Evolutionary conservation across 768 basidiomycete species (phyloP), one percentile per base, ranked within the genome.

Genomic region (Cubamyces lactineus): DNA sequence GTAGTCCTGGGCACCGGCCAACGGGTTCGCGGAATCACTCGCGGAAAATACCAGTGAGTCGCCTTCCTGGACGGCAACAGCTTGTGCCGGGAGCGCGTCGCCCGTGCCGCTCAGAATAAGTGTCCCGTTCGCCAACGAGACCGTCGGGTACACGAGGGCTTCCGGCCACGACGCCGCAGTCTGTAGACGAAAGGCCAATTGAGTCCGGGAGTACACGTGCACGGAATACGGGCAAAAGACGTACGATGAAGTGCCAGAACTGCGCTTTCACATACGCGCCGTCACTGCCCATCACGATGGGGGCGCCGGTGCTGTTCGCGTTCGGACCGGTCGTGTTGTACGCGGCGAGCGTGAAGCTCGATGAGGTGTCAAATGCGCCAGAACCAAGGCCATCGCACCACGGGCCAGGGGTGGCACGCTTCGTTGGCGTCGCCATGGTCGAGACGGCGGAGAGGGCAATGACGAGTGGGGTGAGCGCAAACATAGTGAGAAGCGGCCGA

Each of bases 91-190:
- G 2, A 65, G 68, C 30, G 68, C 24, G 19, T 61, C 64, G 56
- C 34, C 30, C 45, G 53, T 59, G 5, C 34, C 34, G 2, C 75
- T 76, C 1, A 80, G 80, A 21, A 75, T 72, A 13, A 85, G 67
- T 7, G 72, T 73, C 28, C 76, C 74, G 46, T 78, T 63, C 8
- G 71, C 53, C 52, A 85, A 74, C 38, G 74, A 71, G 13, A 83
- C 62, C 12, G 68, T 52, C 0, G 83, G 80, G 65, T 76, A 83
- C 48, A 81, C 77, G 70, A 83, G 24, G 26, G 24, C 75, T 73
- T 79, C 82, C 17, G 81, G 82, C 69, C 72, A 84, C 12, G 82
- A 81, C 23, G 77, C 76, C 46, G 72, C 81, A 2, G 83, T 84
- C 82, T 83, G 51, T 11, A 34, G 9, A 45, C 16, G 1, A 40